phyloP scores from a whole-genome alignment of 257 asterid species.

The Jasminum sambac region DNA sequence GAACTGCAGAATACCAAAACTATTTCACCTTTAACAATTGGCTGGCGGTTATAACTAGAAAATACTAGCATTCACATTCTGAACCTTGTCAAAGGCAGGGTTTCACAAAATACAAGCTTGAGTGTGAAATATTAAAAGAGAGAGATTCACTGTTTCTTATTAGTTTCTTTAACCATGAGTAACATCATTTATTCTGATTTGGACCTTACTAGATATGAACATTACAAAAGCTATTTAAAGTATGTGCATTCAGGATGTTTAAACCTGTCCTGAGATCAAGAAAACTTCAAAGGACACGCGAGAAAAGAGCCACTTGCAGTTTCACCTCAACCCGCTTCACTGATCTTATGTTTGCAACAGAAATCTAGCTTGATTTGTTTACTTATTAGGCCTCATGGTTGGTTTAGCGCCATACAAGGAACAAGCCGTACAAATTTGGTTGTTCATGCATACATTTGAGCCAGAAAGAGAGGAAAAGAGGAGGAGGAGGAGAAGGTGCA shows the following conservation, averaged over 20 bases:
- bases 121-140: not conserved
- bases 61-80: not conserved
- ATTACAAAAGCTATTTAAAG: not conserved
- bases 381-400: not conserved
- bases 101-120: not conserved
- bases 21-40: not conserved
- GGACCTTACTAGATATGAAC: not conserved
- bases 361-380: not conserved
- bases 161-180: slow-evolving; percentile 1
- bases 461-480: not conserved
- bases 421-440: not conserved
- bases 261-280: not conserved
- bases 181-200: not conserved
- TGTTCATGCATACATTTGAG: not conserved
- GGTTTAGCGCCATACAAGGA: not conserved
- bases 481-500: not conserved
- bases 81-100: not conserved
- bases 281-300: not conserved
- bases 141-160: not conserved
- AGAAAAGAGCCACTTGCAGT: not conserved
- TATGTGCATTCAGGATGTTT: not conserved
- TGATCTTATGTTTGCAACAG: too few relatives aligned
- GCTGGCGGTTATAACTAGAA: not conserved
- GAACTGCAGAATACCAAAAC: not conserved
- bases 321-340: not conserved